phyloP scores from a whole-genome alignment of 2,329 filamentous ascomycete genomes.

The Cladosporium sphaerospermum region DNA sequence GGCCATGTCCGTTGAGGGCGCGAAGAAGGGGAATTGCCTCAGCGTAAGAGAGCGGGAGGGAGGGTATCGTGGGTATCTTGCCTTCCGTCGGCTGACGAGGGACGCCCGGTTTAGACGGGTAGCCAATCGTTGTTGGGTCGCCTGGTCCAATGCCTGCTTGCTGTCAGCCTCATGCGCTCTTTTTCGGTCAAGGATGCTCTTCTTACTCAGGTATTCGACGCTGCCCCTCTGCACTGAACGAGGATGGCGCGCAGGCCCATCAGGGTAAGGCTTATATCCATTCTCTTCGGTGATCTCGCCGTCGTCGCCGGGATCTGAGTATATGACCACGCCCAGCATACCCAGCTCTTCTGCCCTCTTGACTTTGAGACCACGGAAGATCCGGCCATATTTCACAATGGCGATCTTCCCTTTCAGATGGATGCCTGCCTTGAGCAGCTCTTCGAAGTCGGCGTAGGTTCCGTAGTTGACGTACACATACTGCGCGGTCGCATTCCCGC shows the following conservation, averaged over 20 bases:
- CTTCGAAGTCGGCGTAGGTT: conserved; percentile 77
- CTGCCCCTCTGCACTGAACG: conserved; percentile 88
- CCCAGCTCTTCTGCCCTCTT: conserved; percentile 88
- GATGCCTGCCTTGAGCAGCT: conserved; percentile 68
- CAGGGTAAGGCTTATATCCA: conserved; percentile 71
- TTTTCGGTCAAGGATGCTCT: no score
- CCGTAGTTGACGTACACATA: conserved; percentile 92
- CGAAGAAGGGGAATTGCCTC: conserved; percentile 85
- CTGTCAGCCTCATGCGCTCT: neutral
- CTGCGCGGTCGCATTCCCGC: conserved; percentile 79
- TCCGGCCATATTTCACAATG: conserved; percentile 74
- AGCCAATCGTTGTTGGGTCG: conserved; percentile 88
- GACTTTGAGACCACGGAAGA: conserved; percentile 86
- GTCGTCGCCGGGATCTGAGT: conserved; percentile 85
- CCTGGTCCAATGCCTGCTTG: conserved; percentile 51
- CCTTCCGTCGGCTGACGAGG: conserved; percentile 65
- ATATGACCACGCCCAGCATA: conserved; percentile 79
- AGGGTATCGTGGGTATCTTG: conserved; percentile 77
- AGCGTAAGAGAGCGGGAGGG: conserved; percentile 79
- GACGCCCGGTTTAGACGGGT: conserved; percentile 84
- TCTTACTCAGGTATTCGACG: conserved; percentile 54
- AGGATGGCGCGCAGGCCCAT: conserved; percentile 80
- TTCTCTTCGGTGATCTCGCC: conserved; percentile 74
- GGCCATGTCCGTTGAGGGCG: conserved; percentile 83
- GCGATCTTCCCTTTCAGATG: conserved; percentile 79